Base-by-base conservation (phyloP, 2,329 filamentous ascomycete genomes). In the Pseudogymnoascus sp. region DNA sequence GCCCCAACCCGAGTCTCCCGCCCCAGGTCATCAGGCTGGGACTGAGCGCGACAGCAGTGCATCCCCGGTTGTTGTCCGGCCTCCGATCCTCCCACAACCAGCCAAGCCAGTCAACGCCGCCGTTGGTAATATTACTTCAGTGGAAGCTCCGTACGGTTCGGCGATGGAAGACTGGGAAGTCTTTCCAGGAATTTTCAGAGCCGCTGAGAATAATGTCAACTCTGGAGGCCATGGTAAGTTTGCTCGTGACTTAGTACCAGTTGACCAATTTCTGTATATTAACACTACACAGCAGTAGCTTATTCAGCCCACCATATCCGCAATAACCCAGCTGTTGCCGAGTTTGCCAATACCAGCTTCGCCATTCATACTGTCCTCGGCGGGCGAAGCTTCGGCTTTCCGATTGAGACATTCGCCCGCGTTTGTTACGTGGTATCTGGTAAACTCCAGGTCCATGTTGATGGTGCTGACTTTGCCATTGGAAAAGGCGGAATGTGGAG, bases 161-260 rank as follows among this genome's bases (percentile, higher is more conserved):
- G 26, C 47, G n/a, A 54, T 54, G 47, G 58, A 65, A 26, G 65
- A 63, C 8, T 69, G 68, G 68, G 68, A 68, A 50, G 29, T 62
- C 1, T 60, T 21, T 4, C 44, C 58, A 10, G 68, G 67, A 5
- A 64, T 61, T 4, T 31, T 68, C 26, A 31, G 47, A 44, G 24
- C 33, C 2, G 29, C 13, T 3, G 31, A 17, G 10, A 58, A 64
- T 2, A 64, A 65, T 31, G 64, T 66, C 24, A 61, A 61, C 0
- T 62, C 67, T 8, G 21, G 58, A 0, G 64, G 65, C 31, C 66
- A 68, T 39, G 68, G 68, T 69, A 63, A 61, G 64, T 66, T 10
- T 9, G 21, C 24, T 7, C 7, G 6, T 59, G 17, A 11, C 5
- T 26, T 5, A 2, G 10, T 35, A 54, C 21, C 29, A 21, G 15